Evolutionary conservation across 1,284 basidiomycete species (phyloP).

Genomic region (Cystobasidiaceae sp.): DNA sequence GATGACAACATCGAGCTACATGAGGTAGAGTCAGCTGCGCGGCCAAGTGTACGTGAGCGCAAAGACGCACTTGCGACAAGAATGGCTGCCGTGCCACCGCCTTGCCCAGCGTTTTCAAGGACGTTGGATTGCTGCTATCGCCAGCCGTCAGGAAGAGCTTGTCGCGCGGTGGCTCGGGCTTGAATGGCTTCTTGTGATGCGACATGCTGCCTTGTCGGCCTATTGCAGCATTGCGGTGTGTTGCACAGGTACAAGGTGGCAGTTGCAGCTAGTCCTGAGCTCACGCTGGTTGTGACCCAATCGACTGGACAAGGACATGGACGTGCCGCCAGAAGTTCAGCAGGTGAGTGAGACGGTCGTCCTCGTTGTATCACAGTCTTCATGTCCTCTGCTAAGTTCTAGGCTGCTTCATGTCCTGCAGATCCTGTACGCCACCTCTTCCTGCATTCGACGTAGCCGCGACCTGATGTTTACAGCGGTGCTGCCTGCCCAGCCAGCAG

Average conservation of each 20-base stretch:
- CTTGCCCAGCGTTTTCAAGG: background rate
- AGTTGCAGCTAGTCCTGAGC: background rate
- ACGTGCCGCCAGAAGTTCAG: background rate
- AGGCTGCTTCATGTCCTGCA: background rate
- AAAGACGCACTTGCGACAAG: conserved; percentile 3
- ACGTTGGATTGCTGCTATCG: background rate
- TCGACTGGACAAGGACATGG: background rate
- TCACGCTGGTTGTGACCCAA: background rate
- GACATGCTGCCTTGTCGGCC: background rate
- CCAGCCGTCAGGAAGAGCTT: conserved; percentile 14
- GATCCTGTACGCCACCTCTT: background rate
- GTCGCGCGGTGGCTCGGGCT: conserved; percentile 9
- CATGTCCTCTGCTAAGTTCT: background rate
- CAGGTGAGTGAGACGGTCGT: background rate
- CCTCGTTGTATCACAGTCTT: background rate
- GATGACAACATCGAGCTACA: conserved; percentile 7
- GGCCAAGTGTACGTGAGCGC: background rate
- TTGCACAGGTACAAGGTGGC: too few relatives aligned
- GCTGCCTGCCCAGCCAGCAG: background rate
- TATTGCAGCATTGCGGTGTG: too few relatives aligned
- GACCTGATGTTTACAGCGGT: too few relatives aligned
- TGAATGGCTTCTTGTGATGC: conserved; percentile 26
- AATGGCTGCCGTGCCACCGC: conserved; percentile 12
- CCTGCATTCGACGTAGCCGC: too few relatives aligned
- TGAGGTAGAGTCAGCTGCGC: background rate